Evolutionary conservation across 2,329 filamentous ascomycete genomes (phyloP).

Genomic region (Fusarium paranaense): DNA sequence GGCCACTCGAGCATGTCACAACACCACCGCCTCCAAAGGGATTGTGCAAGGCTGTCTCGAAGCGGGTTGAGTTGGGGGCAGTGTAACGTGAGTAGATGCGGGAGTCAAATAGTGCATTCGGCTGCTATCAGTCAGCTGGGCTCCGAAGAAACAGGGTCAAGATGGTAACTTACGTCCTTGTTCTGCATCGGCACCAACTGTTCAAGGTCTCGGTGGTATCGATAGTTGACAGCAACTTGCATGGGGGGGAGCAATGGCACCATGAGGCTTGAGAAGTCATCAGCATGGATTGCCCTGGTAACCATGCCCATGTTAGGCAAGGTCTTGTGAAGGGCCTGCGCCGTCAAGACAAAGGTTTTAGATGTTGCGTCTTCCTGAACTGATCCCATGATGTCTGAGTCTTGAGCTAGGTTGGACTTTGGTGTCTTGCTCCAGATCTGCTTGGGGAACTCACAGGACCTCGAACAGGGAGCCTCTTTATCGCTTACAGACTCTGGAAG

Average conservation of each 20-base stretch:
- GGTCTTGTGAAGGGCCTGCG: background rate
- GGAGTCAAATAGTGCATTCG: background rate
- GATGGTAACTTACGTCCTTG: background rate
- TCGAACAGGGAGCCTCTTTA: background rate
- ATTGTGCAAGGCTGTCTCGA: background rate
- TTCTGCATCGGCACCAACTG: background rate
- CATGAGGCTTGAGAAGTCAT: background rate
- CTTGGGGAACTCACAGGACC: background rate
- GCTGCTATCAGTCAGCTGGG: background rate
- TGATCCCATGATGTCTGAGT: background rate
- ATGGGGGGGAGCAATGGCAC: background rate
- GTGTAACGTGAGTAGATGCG: background rate
- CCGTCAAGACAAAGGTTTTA: background rate
- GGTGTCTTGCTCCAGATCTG: background rate
- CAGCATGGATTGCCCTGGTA: background rate
- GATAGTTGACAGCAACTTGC: background rate
- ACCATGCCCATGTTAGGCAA: background rate
- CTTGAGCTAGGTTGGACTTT: background rate
- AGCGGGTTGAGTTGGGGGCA: background rate
- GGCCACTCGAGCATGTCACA: background rate
- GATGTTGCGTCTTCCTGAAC: background rate
- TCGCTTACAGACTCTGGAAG: background rate
- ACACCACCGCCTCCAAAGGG: background rate
- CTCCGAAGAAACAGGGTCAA: no score
- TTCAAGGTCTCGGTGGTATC: background rate